These are phyloP conservation scores for Globisporangium alternatum DNA, from an alignment of 352 stramenopile species.

Conservation along the genomic window DNA sequence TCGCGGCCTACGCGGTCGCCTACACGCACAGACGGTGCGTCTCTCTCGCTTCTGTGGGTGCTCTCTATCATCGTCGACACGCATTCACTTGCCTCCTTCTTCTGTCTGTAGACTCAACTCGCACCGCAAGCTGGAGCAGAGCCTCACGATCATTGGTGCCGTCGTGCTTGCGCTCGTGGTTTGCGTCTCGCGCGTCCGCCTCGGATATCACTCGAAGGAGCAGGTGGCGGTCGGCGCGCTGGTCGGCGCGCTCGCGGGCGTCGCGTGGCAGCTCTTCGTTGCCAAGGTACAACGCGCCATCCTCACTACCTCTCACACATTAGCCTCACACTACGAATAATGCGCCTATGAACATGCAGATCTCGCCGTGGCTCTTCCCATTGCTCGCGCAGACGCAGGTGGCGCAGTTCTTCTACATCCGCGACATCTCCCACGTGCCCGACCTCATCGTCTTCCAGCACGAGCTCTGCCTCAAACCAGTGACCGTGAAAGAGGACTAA, in stretches of 20 bases:
- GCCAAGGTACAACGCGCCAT: slow-evolving; percentile 7
- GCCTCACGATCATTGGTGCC: slow-evolving; percentile 48
- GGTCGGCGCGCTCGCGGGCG: slow-evolving; percentile 41
- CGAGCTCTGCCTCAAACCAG: slow-evolving; percentile 36
- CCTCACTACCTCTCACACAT: not conserved
- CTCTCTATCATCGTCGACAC: too few relatives aligned
- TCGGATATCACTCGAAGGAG: slow-evolving; percentile 78
- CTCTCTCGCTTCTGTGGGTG: not conserved
- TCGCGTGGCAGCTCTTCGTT: slow-evolving; percentile 53
- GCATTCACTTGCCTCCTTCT: not conserved
- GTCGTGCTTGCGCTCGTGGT: slow-evolving; percentile 49
- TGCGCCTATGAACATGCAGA: slow-evolving; percentile 17
- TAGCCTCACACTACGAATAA: not conserved
- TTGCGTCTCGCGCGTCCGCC: slow-evolving; percentile 68
- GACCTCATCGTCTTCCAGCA: slow-evolving; percentile 81
- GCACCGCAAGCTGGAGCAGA: slow-evolving; percentile 55
- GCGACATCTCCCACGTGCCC: slow-evolving; percentile 71
- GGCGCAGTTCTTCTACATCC: slow-evolving; percentile 60
- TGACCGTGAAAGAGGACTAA: slow-evolving; percentile 10
- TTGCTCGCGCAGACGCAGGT: slow-evolving; percentile 39
- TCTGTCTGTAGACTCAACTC: slow-evolving; percentile 37
- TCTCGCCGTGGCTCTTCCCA: slow-evolving; percentile 58
- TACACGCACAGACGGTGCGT: slow-evolving; percentile 66
- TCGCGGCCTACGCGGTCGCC: slow-evolving; percentile 60
- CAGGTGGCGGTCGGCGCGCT: slow-evolving; percentile 59